Conservation (phyloP, 225 moss, liverwort and hornwort genomes). For the Ulota crispa region DNA sequence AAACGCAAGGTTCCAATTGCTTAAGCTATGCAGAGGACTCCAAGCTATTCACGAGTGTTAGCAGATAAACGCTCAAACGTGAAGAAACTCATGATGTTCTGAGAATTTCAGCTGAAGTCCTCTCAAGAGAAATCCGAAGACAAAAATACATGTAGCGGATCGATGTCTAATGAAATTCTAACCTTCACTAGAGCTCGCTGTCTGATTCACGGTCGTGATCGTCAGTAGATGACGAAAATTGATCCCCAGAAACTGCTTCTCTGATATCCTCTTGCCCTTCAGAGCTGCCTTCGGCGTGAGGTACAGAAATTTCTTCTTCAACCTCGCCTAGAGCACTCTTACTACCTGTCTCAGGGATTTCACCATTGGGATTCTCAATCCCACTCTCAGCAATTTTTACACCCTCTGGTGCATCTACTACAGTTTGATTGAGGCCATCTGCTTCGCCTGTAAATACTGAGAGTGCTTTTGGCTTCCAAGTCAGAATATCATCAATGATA, state of each 20-base stretch:
- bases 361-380: conserved; percentile 14
- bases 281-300: conserved; percentile 9
- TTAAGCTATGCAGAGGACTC: conserved; percentile 16
- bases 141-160: conserved; percentile 16
- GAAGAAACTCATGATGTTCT: conserved; percentile 7
- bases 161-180: conserved; percentile 16
- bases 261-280: conserved; percentile 27
- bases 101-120: conserved; percentile 1
- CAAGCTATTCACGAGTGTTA: neutral
- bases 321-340: conserved; percentile 21
- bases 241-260: conserved; percentile 35
- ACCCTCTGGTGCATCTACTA: conserved; percentile 39
- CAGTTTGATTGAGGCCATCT: conserved; percentile 43
- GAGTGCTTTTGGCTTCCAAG: conserved; percentile 79
- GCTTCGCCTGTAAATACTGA: conserved; percentile 53
- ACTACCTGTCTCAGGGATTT: conserved; percentile 22
- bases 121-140: conserved; percentile 23
- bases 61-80: conserved; percentile 11
- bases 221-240: conserved; percentile 28
- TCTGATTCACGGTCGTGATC: conserved; percentile 29
- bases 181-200: conserved; percentile 46
- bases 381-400: conserved; percentile 27
- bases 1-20: conserved; percentile 23
- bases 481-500: conserved; percentile 89
- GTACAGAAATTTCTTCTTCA: conserved; percentile 31